Percentiles rank a stretch among this genome's conserved stretches.
These are phyloP conservation scores for Aspergillus awamori DNA, from an alignment of 2,329 filamentous ascomycete genomes.

Conservation along the genomic window DNA sequence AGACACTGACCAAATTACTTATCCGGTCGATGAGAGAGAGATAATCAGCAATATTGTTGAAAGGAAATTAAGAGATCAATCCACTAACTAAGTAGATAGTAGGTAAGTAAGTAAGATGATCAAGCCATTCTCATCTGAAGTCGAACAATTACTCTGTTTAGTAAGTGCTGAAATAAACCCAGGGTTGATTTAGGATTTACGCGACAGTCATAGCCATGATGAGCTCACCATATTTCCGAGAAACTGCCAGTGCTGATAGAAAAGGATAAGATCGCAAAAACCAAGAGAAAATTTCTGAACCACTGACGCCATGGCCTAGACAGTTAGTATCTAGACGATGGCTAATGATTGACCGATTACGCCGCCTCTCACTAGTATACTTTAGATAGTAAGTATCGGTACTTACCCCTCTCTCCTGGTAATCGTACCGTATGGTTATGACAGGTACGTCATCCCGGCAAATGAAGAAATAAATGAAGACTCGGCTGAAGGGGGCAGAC, in stretches of 20 bases:
- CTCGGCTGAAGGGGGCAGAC: not conserved
- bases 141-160: conserved; percentile 3
- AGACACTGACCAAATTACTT: not conserved
- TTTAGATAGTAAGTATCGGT: not conserved
- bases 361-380: not conserved
- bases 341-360: conserved; percentile 1
- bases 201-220: not conserved
- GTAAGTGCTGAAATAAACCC: conserved; percentile 6
- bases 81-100: no score
- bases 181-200: not conserved
- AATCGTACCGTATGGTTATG: not conserved
- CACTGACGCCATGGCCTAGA: not conserved
- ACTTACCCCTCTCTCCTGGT: no score
- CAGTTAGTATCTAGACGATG: not conserved
- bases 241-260: not conserved
- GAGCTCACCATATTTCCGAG: not conserved
- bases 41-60: not conserved
- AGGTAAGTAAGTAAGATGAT: no score
- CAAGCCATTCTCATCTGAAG: not conserved
- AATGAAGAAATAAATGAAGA: not conserved
- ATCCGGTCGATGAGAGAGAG: not conserved
- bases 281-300: no score
- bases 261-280: no score
- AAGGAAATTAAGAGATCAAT: no score
- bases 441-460: not conserved